Percentiles rank a stretch among this genome's conserved stretches.
phyloP scores from a whole-genome alignment of 768 basidiomycete species.

The Auriscalpium microsporum region DNA sequence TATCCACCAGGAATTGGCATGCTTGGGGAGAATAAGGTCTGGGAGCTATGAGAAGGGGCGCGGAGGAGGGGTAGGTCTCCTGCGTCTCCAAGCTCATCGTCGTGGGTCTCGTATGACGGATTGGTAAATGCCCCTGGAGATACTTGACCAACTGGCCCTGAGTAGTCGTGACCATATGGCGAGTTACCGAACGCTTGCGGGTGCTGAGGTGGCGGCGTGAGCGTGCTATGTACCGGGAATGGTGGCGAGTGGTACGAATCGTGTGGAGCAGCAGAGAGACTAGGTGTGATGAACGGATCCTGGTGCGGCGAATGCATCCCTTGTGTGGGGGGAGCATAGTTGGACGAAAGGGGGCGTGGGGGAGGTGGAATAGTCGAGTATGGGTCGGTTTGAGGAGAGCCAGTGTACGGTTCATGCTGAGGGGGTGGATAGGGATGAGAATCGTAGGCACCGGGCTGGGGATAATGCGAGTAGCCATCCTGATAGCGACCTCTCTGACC shows the following conservation, averaged over 20 bases:
- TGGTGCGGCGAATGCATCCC: conserved; percentile 17
- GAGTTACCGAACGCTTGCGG: background rate
- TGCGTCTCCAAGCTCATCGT: conserved; percentile 32
- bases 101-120: conserved; percentile 35
- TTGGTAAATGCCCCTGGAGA: too few relatives aligned
- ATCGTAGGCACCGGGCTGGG: conserved; percentile 23
- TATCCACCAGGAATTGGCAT: conserved; percentile 40
- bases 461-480: conserved; percentile 54
- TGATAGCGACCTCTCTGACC: conserved; percentile 56
- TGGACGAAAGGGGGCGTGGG: conserved; percentile 11
- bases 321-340: conserved; percentile 15
- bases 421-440: conserved; percentile 25
- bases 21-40: conserved; percentile 10
- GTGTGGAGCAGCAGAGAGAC: conserved; percentile 12
- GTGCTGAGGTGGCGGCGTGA: conserved; percentile 7
- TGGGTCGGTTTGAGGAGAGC: conserved; percentile 14
- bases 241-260: conserved; percentile 5
- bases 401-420: conserved; percentile 35
- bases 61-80: conserved; percentile 63
- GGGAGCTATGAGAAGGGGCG: conserved; percentile 10
- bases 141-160: conserved; percentile 25
- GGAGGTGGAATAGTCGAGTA: background rate
- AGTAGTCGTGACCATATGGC: background rate
- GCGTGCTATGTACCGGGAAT: conserved; percentile 2
- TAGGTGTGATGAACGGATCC: conserved; percentile 8